These are phyloP conservation scores for Penicillium nucicola DNA, from an alignment of 495 filamentous ascomycete genomes.

Conservation along the genomic window DNA sequence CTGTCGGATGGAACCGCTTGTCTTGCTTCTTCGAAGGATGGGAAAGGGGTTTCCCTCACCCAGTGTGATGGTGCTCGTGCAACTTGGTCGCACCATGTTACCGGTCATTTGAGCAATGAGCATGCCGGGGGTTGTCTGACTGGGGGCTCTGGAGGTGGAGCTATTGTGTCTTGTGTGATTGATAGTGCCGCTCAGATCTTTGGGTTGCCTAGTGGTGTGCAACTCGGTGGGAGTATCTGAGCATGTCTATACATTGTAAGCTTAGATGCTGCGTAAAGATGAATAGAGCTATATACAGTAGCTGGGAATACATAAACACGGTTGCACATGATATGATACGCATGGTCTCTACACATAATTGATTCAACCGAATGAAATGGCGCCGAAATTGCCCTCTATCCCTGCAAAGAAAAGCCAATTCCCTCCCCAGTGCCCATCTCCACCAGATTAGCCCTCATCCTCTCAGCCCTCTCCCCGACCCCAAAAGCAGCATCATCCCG, in stretches of 20 bases:
- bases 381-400: too few species aligned
- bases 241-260: too few species aligned
- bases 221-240: constrained; percentile 2
- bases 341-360: not conserved
- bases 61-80: constrained; percentile 13
- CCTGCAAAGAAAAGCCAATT: constrained; percentile 55
- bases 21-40: constrained; percentile 7
- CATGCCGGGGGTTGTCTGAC: constrained; percentile 20
- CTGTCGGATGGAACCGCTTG: constrained; percentile 21
- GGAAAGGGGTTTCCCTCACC: constrained; percentile 3
- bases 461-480: constrained; percentile 49
- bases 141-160: constrained; percentile 8
- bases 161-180: constrained; percentile 14
- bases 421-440: constrained; percentile 58
- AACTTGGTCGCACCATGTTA: constrained; percentile 24
- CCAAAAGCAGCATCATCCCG: constrained; percentile 49
- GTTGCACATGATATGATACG: not conserved
- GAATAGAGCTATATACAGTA: not conserved
- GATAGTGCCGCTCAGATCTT: constrained; percentile 26
- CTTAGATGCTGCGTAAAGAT: not conserved
- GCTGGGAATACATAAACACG: not conserved
- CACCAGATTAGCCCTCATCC: constrained; percentile 52
- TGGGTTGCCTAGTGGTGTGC: constrained; percentile 29
- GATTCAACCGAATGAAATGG: too few species aligned
- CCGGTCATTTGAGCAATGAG: constrained; percentile 25